These are phyloP conservation scores for Starmera stellimalicola DNA, from an alignment of 1,139 yeast genomes.

Conservation along the genomic window DNA sequence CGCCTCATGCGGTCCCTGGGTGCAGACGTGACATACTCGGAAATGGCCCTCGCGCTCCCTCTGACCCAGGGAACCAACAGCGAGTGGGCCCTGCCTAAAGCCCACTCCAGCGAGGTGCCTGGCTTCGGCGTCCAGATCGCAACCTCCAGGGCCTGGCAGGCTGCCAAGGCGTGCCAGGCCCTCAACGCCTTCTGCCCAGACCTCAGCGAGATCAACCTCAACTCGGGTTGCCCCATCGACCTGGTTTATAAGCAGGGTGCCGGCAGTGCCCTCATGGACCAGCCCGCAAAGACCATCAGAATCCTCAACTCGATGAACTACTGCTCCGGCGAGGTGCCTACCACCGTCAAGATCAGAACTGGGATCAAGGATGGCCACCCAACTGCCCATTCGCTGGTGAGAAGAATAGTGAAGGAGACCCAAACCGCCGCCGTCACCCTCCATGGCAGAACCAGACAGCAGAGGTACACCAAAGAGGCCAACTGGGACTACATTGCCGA, in stretches of 20 bases:
- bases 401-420: slow-evolving; percentile 62
- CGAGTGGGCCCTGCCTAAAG: slow-evolving; percentile 96
- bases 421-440: slow-evolving; percentile 87
- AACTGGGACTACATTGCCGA: slow-evolving; percentile 86
- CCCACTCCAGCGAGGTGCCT: slow-evolving; percentile 72
- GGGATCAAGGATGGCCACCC: slow-evolving; percentile 83
- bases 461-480: slow-evolving; percentile 82
- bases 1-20: slow-evolving; percentile 86
- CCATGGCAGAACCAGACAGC: slow-evolving; percentile 95
- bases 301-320: slow-evolving; percentile 85
- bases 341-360: slow-evolving; percentile 85
- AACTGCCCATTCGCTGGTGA: slow-evolving; percentile 69
- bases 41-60: slow-evolving; percentile 89
- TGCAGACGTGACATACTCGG: slow-evolving; percentile 89
- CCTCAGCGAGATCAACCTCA: slow-evolving; percentile 75
- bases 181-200: slow-evolving; percentile 42
- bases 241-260: slow-evolving; percentile 87
- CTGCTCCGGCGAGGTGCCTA: slow-evolving; percentile 81
- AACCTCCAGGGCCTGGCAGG: slow-evolving; percentile 87
- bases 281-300: slow-evolving; percentile 71
- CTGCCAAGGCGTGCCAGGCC: slow-evolving; percentile 82
- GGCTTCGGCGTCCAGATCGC: slow-evolving; percentile 95
- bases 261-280: slow-evolving; percentile 89
- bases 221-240: slow-evolving; percentile 97
- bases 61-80: slow-evolving; percentile 81